Percentiles rank a stretch among this genome's conserved stretches.
Evolutionary conservation across 2,329 filamentous ascomycete genomes (phyloP).

Genomic region (Colletotrichum graminicola): DNA sequence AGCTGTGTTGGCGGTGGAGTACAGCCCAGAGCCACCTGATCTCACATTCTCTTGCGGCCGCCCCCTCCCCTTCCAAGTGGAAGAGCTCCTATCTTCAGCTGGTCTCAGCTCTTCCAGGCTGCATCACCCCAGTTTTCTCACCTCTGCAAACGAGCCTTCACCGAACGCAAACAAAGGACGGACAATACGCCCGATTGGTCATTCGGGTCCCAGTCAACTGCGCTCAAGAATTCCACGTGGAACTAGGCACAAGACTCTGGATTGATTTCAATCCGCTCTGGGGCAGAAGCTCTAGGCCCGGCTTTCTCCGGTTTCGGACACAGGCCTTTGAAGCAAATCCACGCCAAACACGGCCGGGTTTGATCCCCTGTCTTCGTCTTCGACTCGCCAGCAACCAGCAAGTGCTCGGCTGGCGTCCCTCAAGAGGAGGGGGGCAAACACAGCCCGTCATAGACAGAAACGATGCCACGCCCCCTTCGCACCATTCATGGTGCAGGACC

Average conservation of each 20-base stretch:
- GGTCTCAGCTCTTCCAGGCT: constrained; percentile 8
- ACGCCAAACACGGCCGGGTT: constrained; percentile 19
- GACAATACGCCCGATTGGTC: neutral
- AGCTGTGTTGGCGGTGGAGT: constrained; percentile 14
- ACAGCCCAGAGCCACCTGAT: constrained; percentile 5
- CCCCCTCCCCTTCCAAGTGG: constrained; percentile 1
- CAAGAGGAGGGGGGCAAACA: constrained; percentile 20
- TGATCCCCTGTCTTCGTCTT: constrained; percentile 35
- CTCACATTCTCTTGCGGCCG: neutral
- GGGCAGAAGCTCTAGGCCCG: constrained; percentile 24
- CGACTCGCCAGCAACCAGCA: constrained; percentile 29
- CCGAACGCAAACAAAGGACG: constrained; percentile 27
- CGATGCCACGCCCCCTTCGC: constrained; percentile 6
- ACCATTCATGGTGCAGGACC: constrained; percentile 22
- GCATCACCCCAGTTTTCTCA: neutral
- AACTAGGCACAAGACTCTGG: constrained; percentile 7
- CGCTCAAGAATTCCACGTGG: constrained; percentile 29
- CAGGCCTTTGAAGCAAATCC: constrained; percentile 29
- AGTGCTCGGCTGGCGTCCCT: constrained; percentile 31
- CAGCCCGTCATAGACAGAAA: constrained; percentile 16
- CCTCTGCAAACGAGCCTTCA: constrained; percentile 22
- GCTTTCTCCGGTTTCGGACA: constrained; percentile 38
- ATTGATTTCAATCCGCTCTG: constrained; percentile 9
- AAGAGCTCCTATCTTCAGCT: constrained; percentile 17
- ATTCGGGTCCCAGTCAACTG: neutral